Percentiles rank a stretch among this genome's conserved stretches.
These are phyloP conservation scores for Globisporangium abappressorium DNA, from an alignment of 352 stramenopile genomes.

Conservation along the genomic window DNA sequence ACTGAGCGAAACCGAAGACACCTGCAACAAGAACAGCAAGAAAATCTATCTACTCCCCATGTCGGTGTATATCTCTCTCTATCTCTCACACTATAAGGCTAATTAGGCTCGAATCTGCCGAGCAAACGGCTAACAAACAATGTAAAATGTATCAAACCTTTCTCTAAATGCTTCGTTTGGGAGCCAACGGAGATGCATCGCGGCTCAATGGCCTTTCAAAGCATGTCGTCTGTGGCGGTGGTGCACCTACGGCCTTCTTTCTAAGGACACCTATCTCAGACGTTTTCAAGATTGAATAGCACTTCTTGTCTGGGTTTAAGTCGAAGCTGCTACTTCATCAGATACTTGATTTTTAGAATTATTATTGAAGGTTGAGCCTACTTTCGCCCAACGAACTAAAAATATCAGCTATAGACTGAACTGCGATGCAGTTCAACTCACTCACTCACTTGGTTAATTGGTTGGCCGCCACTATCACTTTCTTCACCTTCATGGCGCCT, in stretches of 20 bases:
- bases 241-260: not conserved
- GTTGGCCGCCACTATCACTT: too few species aligned
- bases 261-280: too few species aligned
- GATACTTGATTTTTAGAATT: not conserved
- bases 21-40: not conserved
- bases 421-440: not conserved
- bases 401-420: not conserved
- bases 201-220: not conserved
- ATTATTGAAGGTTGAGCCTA: not conserved
- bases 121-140: not conserved
- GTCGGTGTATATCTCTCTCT: not conserved
- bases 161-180: not conserved
- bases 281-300: too few species aligned
- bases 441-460: not conserved
- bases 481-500: not conserved
- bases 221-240: not conserved
- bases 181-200: not conserved
- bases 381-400: not conserved
- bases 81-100: not conserved
- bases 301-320: not conserved
- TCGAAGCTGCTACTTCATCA: not conserved
- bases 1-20: not conserved
- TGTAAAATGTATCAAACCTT: too few species aligned
- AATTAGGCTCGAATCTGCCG: not conserved
- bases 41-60: too few species aligned